Conservation (phyloP, 371 early-diverging fungal species). For the Mortierella sp. region DNA sequence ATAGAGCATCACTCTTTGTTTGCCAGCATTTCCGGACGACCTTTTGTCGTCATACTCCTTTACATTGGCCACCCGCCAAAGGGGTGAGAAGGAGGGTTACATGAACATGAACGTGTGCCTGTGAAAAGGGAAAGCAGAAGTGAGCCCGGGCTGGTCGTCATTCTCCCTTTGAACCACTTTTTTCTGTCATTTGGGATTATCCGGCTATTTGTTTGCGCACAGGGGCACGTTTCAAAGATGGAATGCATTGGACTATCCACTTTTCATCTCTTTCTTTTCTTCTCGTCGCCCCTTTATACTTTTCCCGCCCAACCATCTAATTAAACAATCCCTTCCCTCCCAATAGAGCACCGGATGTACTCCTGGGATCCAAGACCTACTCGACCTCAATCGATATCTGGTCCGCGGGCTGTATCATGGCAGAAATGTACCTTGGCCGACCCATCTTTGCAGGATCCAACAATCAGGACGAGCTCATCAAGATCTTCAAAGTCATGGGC, state of each 20-base stretch:
- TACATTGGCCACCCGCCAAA: too few species aligned
- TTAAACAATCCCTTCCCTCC: background rate
- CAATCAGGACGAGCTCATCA: constrained; percentile 90
- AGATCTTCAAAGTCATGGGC: constrained; percentile 91
- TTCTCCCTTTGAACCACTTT: too few species aligned
- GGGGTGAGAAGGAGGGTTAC: too few species aligned
- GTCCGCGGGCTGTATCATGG: constrained; percentile 99
- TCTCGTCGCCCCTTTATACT: background rate
- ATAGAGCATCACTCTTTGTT: too few species aligned
- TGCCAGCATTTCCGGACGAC: too few species aligned
- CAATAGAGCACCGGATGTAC: constrained; percentile 94
- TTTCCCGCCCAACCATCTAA: background rate
- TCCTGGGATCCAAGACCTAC: constrained; percentile 96
- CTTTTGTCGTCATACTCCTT: too few species aligned
- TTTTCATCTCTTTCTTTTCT: background rate
- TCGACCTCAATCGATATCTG: constrained; percentile 99
- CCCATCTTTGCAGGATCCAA: constrained; percentile 97
- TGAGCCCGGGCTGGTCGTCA: too few species aligned
- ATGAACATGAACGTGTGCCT: too few species aligned
- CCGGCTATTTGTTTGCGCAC: background rate
- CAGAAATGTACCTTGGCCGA: constrained; percentile 93
- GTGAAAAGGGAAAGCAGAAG: too few species aligned
- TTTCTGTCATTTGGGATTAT: background rate
- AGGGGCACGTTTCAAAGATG: background rate
- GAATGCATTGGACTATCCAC: background rate